Evolutionary conservation across 768 basidiomycete species (phyloP).

Genomic region (Termitomyces sp.): DNA sequence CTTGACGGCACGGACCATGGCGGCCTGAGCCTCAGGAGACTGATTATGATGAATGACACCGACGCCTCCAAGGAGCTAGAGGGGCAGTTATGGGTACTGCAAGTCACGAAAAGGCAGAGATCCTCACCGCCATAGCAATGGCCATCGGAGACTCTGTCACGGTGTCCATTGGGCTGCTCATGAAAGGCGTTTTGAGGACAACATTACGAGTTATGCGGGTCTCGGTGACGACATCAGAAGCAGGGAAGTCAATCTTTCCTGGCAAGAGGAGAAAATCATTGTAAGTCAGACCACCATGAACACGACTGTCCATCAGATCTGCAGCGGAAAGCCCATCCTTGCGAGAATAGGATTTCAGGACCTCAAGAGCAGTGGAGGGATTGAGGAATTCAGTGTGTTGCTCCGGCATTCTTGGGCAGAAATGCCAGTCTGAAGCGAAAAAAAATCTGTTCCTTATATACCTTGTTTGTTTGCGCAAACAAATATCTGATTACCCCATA

Average conservation of each 20-base stretch:
- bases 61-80: constrained; percentile 86
- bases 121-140: constrained; percentile 83
- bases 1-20: constrained; percentile 97
- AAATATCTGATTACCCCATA: constrained; percentile 11
- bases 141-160: constrained; percentile 96
- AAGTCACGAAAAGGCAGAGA: constrained; percentile 5
- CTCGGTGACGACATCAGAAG: constrained; percentile 76
- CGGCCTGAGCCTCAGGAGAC: constrained; percentile 77
- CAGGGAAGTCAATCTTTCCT: constrained; percentile 93
- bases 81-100: constrained; percentile 16
- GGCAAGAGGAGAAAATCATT: constrained; percentile 95
- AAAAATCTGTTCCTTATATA: constrained; percentile 13
- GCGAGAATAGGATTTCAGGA: constrained; percentile 66
- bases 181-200: constrained; percentile 88
- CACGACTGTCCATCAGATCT: constrained; percentile 84
- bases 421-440: constrained; percentile 15
- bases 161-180: constrained; percentile 99
- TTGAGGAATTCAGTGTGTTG: constrained; percentile 44
- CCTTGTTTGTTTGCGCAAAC: constrained; percentile 11
- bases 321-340: constrained; percentile 80
- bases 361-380: constrained; percentile 68
- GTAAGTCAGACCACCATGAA: constrained; percentile 93
- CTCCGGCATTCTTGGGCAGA: constrained; percentile 17
- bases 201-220: constrained; percentile 89
- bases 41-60: constrained; percentile 99